A percentile compares a stretch with the other conserved stretches of the same genome.
Conservation (phyloP, 306 rosid species). For the Vigna trinervia region DNA sequence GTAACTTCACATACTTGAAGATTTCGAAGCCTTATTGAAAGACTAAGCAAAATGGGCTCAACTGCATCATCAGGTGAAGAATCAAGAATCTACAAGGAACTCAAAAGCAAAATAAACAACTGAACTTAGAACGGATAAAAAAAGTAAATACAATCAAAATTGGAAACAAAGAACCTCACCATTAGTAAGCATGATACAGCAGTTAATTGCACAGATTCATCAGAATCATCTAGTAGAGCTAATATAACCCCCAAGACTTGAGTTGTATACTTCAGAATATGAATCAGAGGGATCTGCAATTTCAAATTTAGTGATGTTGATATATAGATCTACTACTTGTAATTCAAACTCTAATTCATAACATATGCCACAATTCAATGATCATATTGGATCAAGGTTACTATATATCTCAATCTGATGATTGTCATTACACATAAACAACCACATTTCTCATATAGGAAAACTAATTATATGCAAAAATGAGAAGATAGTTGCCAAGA, state of each 20-base stretch:
- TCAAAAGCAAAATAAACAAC: constrained; percentile 42
- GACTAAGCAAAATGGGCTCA: constrained; percentile 85
- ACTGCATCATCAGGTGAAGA: constrained; percentile 86
- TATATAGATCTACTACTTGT: constrained; percentile 1
- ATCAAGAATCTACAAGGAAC: constrained; percentile 69
- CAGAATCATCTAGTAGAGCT: constrained; percentile 89
- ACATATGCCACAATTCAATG: constrained; percentile 32
- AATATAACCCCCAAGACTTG: constrained; percentile 90
- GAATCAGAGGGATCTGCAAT: constrained; percentile 78
- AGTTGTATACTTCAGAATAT: constrained; percentile 75
- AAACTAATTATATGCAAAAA: background rate
- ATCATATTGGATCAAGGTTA: background rate
- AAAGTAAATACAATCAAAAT: constrained; percentile 8
- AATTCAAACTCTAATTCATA: constrained; percentile 33
- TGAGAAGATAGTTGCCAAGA: constrained; percentile 27
- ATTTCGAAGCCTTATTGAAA: constrained; percentile 84
- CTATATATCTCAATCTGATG: too few species aligned
- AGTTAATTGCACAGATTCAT: constrained; percentile 92
- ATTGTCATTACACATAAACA: background rate
- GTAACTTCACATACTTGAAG: constrained; percentile 70
- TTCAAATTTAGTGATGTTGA: constrained; percentile 37
- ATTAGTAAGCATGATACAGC: constrained; percentile 88
- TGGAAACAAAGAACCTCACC: constrained; percentile 56
- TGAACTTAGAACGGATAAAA: constrained; percentile 38
- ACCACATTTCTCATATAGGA: constrained; percentile 26